These are phyloP conservation scores for Mycena venus DNA, from an alignment of 768 basidiomycete genomes.

Conservation along the genomic window DNA sequence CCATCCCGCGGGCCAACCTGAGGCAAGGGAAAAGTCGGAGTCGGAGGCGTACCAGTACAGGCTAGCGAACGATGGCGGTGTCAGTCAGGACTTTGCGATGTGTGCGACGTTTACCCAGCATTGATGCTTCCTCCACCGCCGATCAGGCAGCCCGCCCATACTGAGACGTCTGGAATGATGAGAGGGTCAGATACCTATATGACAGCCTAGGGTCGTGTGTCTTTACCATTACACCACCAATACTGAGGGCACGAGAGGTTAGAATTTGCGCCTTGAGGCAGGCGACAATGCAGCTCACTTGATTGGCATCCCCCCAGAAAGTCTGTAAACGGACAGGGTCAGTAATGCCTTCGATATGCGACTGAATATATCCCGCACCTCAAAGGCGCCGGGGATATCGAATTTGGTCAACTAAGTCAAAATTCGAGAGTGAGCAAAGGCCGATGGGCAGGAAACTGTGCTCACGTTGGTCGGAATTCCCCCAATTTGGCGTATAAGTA, in stretches of 20 bases:
- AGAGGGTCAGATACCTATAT: neutral
- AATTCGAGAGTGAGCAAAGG: neutral
- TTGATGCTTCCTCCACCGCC: constrained; percentile 76
- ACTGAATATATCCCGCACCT: neutral
- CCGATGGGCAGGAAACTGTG: neutral
- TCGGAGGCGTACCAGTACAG: constrained; percentile 69
- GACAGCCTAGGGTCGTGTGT: neutral
- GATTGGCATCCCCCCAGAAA: constrained; percentile 54
- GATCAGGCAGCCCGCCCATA: constrained; percentile 74
- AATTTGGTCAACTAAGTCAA: constrained; percentile 68
- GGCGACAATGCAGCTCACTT: neutral
- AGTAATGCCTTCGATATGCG: neutral
- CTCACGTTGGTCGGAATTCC: constrained; percentile 58
- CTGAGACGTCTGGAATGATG: constrained; percentile 60
- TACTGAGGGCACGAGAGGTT: constrained; percentile 47
- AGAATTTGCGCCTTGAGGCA: neutral
- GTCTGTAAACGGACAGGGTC: neutral
- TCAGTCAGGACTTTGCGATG: neutral
- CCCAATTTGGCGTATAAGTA: constrained; percentile 68
- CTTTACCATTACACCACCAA: constrained; percentile 75
- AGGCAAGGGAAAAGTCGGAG: constrained; percentile 61
- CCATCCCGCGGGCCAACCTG: constrained; percentile 72
- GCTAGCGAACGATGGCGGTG: constrained; percentile 34
- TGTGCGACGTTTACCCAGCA: constrained; percentile 59
- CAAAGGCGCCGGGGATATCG: constrained; percentile 64